Evolutionary conservation across 129 eudicot genomes (phyloP).

Genomic region (Scalesia atractyloides): DNA sequence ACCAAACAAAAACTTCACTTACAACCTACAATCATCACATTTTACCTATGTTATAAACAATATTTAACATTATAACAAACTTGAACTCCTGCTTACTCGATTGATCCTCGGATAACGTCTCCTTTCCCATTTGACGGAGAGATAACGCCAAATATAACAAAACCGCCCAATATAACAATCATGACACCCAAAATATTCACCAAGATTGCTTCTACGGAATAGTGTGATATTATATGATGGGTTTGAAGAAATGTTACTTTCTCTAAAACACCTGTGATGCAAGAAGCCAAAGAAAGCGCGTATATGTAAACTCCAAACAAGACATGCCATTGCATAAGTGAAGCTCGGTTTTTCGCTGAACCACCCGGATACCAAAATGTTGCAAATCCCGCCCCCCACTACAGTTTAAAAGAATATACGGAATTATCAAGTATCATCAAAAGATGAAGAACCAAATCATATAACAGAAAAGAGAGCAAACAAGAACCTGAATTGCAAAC

Average conservation of each 20-base stretch:
- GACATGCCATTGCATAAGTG: constrained; percentile 79
- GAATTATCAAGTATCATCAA: neutral
- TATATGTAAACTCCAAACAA: constrained; percentile 71
- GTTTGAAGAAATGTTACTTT: constrained; percentile 84
- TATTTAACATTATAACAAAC: neutral
- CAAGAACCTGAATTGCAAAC: constrained; percentile 66
- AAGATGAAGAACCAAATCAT: neutral
- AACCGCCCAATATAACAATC: constrained; percentile 65
- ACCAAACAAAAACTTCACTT: constrained; percentile 29
- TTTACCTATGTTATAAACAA: neutral
- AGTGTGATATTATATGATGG: constrained; percentile 59
- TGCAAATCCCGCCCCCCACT: constrained; percentile 85
- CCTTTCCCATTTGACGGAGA: constrained; percentile 67
- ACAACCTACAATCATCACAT: constrained; percentile 1
- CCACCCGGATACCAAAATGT: constrained; percentile 93
- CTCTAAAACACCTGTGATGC: constrained; percentile 78
- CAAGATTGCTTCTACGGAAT: constrained; percentile 69
- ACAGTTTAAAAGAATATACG: constrained; percentile 14
- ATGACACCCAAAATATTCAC: constrained; percentile 70
- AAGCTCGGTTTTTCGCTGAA: constrained; percentile 58
- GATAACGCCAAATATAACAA: constrained; percentile 70
- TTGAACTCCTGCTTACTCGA: constrained; percentile 38
- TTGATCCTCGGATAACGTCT: constrained; percentile 41
- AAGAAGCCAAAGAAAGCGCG: constrained; percentile 70
- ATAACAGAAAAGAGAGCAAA: neutral